A percentile compares a stretch with the other conserved stretches of the same genome.
These are phyloP conservation scores for Aquilaria malaccensis DNA, from an alignment of 345 rosid genomes.

Conservation along the genomic window DNA sequence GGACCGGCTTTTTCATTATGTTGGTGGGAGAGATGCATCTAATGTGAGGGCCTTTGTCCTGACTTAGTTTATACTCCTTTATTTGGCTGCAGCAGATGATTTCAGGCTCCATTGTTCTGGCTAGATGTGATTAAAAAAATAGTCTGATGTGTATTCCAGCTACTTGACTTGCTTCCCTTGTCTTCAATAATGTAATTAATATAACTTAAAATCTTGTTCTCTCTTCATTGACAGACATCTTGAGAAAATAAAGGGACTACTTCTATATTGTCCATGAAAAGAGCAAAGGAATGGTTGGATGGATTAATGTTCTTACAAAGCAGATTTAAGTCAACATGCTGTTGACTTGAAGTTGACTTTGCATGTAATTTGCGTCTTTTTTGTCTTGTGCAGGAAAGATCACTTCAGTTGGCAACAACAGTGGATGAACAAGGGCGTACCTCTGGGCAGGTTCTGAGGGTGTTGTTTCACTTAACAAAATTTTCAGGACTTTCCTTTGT, in stretches of 20 bases:
- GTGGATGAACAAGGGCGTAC: slow-evolving; percentile 57
- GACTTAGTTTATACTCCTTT: slow-evolving; percentile 17
- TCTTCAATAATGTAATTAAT: too few species aligned
- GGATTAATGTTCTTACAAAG: too few species aligned
- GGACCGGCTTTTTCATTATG: slow-evolving; percentile 70
- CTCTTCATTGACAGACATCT: too few species aligned
- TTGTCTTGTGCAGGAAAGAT: slow-evolving; percentile 43
- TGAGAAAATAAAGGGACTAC: too few species aligned
- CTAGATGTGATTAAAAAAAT: background rate
- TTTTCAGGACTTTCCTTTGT: too few species aligned
- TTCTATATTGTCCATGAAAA: too few species aligned
- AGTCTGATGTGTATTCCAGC: background rate
- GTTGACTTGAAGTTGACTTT: too few species aligned
- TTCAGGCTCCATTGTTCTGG: slow-evolving; percentile 4
- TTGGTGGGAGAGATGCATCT: slow-evolving; percentile 81
- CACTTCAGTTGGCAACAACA: slow-evolving; percentile 36
- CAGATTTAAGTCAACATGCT: too few species aligned
- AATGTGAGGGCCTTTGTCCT: slow-evolving; percentile 33
- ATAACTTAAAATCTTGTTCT: too few species aligned
- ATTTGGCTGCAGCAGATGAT: slow-evolving; percentile 8
- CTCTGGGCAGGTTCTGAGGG: slow-evolving; percentile 60
- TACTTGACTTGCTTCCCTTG: slow-evolving; percentile 1
- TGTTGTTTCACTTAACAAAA: slow-evolving; percentile 13
- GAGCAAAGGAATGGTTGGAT: too few species aligned
- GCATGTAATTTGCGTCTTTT: too few species aligned